Conservation (phyloP, 2,329 filamentous ascomycete species). For the Immersiporthe knoxdaviesiana region DNA sequence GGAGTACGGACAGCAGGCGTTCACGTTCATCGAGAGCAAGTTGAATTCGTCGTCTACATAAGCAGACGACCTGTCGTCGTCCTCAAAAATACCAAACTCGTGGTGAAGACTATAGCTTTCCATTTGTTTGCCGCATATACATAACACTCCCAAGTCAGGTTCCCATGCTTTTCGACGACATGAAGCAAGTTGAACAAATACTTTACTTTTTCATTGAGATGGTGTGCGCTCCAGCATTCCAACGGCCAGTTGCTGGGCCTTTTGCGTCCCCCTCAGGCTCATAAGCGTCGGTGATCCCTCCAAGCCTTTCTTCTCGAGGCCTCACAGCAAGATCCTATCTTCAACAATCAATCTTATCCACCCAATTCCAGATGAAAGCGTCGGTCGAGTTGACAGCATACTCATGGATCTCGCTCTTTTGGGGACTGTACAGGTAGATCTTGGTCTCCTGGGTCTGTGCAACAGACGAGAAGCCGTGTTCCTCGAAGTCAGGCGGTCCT, state of each 20-base stretch:
- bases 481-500: constrained; percentile 4
- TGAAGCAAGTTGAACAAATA: neutral
- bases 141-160: neutral
- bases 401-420: constrained; percentile 26
- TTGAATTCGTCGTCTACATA: constrained; percentile 32
- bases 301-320: neutral
- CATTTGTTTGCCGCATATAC: neutral
- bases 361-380: constrained; percentile 24
- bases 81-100: too few species aligned
- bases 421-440: constrained; percentile 19
- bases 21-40: constrained; percentile 59
- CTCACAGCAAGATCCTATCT: too few species aligned
- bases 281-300: neutral
- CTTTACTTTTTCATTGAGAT: neutral
- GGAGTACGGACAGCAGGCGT: constrained; percentile 59
- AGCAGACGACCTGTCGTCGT: neutral
- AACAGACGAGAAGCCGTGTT: constrained; percentile 19
- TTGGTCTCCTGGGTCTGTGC: constrained; percentile 27
- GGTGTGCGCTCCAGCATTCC: too few species aligned
- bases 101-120: neutral
- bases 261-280: neutral
- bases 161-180: neutral
- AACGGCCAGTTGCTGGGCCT: neutral
- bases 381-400: constrained; percentile 23
- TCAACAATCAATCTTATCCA: constrained; percentile 6